Percentiles rank a stretch among this genome's conserved stretches.
These are phyloP conservation scores for Pseudogymnoascus sp. DNA, from an alignment of 2,329 filamentous ascomycete species.

Conservation along the genomic window DNA sequence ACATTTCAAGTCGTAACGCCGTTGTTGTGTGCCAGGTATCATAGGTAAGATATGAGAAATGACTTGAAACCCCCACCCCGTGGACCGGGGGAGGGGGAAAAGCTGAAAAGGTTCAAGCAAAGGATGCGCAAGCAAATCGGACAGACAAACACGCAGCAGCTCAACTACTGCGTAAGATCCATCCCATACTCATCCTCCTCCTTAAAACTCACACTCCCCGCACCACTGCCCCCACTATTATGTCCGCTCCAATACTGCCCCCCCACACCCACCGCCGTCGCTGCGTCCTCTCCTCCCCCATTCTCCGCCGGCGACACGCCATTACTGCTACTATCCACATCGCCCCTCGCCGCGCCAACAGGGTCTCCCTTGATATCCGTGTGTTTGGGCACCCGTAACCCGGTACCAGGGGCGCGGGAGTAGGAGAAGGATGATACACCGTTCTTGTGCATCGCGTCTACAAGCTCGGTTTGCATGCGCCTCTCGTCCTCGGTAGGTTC, in stretches of 20 bases:
- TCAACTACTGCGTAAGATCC: constrained; percentile 51
- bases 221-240: constrained; percentile 65
- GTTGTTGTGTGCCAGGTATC: neutral
- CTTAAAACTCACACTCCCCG: constrained; percentile 67
- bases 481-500: constrained; percentile 85
- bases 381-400: constrained; percentile 84
- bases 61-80: neutral
- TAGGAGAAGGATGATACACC: constrained; percentile 66
- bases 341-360: constrained; percentile 38
- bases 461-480: constrained; percentile 88
- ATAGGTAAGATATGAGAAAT: neutral
- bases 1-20: neutral
- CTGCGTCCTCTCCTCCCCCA: constrained; percentile 23
- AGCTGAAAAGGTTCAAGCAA: neutral
- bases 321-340: neutral
- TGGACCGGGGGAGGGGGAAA: neutral
- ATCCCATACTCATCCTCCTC: constrained; percentile 92
- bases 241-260: constrained; percentile 60
- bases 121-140: neutral
- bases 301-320: neutral
- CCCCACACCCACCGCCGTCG: constrained; percentile 20
- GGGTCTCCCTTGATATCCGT: constrained; percentile 85
- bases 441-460: constrained; percentile 79
- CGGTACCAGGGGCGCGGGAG: constrained; percentile 73
- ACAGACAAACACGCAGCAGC: constrained; percentile 11